Evolutionary conservation across 2,329 filamentous ascomycete species (phyloP), one percentile per base, ranked within the genome.

Genomic region (Curvularia spicifera): DNA sequence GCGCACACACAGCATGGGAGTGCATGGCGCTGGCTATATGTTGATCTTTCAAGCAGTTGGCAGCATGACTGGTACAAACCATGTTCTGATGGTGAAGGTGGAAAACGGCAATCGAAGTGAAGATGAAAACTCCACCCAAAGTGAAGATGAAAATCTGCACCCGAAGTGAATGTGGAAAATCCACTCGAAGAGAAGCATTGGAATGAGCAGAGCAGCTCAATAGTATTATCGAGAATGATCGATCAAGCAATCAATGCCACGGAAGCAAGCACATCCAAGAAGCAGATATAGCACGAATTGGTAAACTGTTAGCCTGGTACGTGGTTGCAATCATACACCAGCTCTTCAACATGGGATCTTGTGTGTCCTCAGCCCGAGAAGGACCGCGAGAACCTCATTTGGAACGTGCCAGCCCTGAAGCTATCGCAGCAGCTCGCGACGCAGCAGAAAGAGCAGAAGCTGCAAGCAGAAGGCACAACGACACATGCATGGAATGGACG

Each of bases 241-340:
- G 8, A 39, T 37, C 2, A 18, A 49, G 46, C 46, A 49, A 49
- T 26, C 46, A 49, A 18, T 8, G 7, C 24, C 13, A 26, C 18
- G 33, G 44, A 13, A 47, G 44, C 44, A 47, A 47, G 44, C 44
- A 47, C n/a, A 46, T 7, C 12, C 13, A 48, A 9, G 46, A 37
- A 28, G 33, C 15, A 18, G 22, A 49, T 39, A 49, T 49, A 13
- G 5, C 8, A 4, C 15, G 2, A 22, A 10, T 12, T 28, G 0
- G 8, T 24, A 33, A 24, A 1, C 9, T 12, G 33, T 18, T 13
- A 12, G 20, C 12, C 7, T 28, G 20, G 28, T 5, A 13, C 13
- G 45, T 33, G 7, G 29, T 47, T 35, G 28, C 2, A 33, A 13
- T 26, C 22, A 4, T 22, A 18, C 7, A 20, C 15, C 26, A 5